A percentile compares a stretch with the other conserved stretches of the same genome.
phyloP scores from a whole-genome alignment of 1,139 yeast species.

The Yamadazyma membranifaciens region DNA sequence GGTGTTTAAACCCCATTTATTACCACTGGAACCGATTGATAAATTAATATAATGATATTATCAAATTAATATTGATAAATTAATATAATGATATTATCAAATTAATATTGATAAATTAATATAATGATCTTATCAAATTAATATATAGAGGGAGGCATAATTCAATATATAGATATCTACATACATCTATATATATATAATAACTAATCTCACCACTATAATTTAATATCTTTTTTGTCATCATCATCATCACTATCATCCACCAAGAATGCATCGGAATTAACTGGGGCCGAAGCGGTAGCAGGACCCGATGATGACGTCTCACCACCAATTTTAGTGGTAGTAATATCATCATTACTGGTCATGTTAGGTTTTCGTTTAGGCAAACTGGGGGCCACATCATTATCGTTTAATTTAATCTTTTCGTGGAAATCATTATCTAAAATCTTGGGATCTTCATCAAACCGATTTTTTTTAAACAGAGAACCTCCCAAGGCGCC shows the following conservation, averaged over 20 bases:
- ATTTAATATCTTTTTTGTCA: slow-evolving; percentile 13
- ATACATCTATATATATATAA: too few species aligned
- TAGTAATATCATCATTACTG: slow-evolving; percentile 12
- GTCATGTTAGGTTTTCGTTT: slow-evolving; percentile 14
- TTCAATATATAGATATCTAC: too few species aligned
- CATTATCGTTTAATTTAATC: slow-evolving; percentile 50
- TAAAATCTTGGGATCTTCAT: slow-evolving; percentile 55
- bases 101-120: too few species aligned
- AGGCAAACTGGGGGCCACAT: slow-evolving; percentile 21
- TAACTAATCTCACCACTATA: background rate
- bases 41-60: too few species aligned
- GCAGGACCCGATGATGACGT: slow-evolving; percentile 13
- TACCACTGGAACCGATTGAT: too few species aligned
- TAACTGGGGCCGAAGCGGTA: slow-evolving; percentile 59
- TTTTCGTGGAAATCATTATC: slow-evolving; percentile 56
- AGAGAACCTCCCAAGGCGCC: slow-evolving; percentile 51
- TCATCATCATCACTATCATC: slow-evolving; percentile 80
- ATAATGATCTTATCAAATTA: too few species aligned
- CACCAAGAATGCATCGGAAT: slow-evolving; percentile 71
- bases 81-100: too few species aligned
- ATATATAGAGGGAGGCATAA: too few species aligned
- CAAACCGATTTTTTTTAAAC: slow-evolving; percentile 38
- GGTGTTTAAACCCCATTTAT: too few species aligned
- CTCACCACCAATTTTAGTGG: background rate
- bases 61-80: too few species aligned